Base-by-base conservation (phyloP, 441 rosid species). In the Lepidium campestre region DNA sequence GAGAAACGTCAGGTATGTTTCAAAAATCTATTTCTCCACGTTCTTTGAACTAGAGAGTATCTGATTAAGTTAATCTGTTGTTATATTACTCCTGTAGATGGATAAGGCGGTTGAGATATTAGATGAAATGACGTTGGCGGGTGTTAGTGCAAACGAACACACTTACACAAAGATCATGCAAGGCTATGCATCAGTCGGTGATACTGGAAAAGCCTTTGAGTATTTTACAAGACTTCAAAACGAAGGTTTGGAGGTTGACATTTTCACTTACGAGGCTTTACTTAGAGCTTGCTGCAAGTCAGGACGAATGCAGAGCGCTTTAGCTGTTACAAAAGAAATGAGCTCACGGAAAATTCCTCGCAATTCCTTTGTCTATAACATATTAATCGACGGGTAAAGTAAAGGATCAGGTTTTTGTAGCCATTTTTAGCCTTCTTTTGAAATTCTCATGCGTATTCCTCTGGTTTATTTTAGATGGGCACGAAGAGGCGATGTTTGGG, bases 401-500 rank as follows among this genome's bases (percentile, higher is more conserved):
- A 13, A 1, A 7, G 34, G 34, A 29, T 54, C 19, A 0, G 10
- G 10, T 29, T 14, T 10, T 58, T 19, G 34, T 39, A 57, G 35
- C 45, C 13, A 3, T 9, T 32, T 20, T 63, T 32, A 49, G 10
- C 6, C 35, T 37, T 29, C 14, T 32, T 34, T 10, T 35, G 17
- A 7, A 29, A 14, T 10, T 35, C 44, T 46, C 62, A 39, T 64
- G 14, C 4, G 13, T 44, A 6, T 13, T 7, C 8, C 23, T 46
- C 25, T 62, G 45, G 23, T 54, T 56, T 37, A 5, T 23, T 64
- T 20, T 68, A 93, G 99, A 83, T 93, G 97, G 99, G 96, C 99
- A 69, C 83, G 96, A 66, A 79, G 97, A 79, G 99, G 99, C 12
- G 99, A 93, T 83, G 90, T 93, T 23, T 93, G 99, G 99, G 97